Evolutionary conservation across 148 eudicot genomes (phyloP).

Genomic region (Polygonum aviculare): DNA sequence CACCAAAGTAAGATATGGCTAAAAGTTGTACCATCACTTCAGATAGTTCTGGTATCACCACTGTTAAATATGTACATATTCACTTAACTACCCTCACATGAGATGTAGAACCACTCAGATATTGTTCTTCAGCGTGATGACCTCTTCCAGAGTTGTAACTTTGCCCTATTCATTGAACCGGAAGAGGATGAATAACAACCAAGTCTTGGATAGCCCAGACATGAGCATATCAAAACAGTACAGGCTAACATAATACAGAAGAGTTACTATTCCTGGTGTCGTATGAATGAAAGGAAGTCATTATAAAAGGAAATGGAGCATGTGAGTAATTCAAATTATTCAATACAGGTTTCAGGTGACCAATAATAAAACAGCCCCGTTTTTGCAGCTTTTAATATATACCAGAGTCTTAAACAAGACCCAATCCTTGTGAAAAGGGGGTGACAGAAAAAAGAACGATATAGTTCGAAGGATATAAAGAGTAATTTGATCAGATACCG

Average conservation of each 20-base stretch:
- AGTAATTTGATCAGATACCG: background rate
- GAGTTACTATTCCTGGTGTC: background rate
- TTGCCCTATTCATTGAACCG: slow-evolving; percentile 32
- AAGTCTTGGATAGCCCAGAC: background rate
- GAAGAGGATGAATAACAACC: slow-evolving; percentile 5
- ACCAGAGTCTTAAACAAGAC: background rate
- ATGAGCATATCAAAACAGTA: background rate
- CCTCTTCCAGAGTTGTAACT: slow-evolving; percentile 30
- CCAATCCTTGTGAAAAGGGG: background rate
- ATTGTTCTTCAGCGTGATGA: slow-evolving; percentile 32
- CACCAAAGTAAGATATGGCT: background rate
- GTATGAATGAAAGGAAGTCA: background rate
- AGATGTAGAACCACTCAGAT: slow-evolving; percentile 33
- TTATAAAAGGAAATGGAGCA: background rate
- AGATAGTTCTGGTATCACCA: background rate
- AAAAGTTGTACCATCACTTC: slow-evolving; percentile 7
- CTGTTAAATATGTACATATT: background rate
- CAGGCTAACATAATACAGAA: background rate
- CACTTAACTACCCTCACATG: slow-evolving; percentile 51
- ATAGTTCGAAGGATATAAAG: background rate
- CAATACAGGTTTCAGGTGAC: background rate
- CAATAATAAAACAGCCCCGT: background rate
- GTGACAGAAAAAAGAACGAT: background rate
- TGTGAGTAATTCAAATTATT: background rate
- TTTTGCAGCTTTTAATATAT: background rate